A percentile compares a stretch with the other conserved stretches of the same genome.
Evolutionary conservation across 1,284 basidiomycete species (phyloP).

Genomic region (Ganoderma leucocontextum): DNA sequence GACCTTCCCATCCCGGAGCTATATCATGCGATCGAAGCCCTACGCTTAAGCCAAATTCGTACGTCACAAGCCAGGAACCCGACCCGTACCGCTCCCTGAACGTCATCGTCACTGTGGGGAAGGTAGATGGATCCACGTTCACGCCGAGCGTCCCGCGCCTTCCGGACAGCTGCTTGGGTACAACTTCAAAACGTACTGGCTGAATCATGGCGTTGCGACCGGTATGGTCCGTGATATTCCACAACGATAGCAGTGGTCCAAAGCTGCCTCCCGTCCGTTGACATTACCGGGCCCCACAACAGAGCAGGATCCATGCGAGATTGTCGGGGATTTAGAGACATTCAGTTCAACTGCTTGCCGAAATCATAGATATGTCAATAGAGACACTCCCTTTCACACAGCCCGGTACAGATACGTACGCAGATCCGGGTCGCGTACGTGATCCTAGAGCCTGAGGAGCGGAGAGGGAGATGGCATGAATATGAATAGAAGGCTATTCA

Average conservation of each 20-base stretch:
- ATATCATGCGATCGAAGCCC: neutral
- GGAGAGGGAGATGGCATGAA: neutral
- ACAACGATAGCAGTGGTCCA: neutral
- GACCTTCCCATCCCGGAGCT: neutral
- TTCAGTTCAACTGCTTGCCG: neutral
- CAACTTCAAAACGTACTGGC: neutral
- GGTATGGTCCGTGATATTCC: neutral
- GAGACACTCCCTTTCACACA: neutral
- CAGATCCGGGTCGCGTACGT: conserved; percentile 1
- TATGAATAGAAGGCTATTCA: neutral
- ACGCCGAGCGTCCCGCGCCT: neutral
- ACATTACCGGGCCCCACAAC: neutral
- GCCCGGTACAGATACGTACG: neutral
- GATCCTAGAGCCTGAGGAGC: neutral
- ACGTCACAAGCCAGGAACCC: neutral
- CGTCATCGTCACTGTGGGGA: neutral
- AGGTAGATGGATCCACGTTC: neutral
- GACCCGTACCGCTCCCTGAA: neutral
- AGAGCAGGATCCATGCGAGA: neutral
- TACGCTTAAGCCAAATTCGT: neutral
- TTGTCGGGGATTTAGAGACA: neutral
- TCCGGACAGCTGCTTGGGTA: neutral
- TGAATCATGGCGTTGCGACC: neutral
- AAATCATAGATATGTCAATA: neutral
- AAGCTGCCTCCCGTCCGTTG: neutral